Percentiles rank a stretch among this genome's conserved stretches.
Evolutionary conservation across 2,329 filamentous ascomycete genomes (phyloP).

Genomic region (Fusarium buharicum): DNA sequence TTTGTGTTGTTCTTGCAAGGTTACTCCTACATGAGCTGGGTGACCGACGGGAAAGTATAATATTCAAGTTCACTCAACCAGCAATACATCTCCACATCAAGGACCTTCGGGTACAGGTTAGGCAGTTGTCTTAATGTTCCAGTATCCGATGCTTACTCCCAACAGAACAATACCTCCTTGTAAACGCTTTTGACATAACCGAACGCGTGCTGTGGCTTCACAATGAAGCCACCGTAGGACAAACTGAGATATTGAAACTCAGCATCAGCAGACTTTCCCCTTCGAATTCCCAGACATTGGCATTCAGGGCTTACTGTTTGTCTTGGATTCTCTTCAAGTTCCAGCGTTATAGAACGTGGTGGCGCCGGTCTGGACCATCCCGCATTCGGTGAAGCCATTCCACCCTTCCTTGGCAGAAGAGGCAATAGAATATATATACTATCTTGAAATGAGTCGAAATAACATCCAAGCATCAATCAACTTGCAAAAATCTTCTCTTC

Average conservation of each 20-base stretch:
- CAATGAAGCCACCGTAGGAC: slow-evolving; percentile 5
- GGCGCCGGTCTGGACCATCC: slow-evolving; percentile 18
- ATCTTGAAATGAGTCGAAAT: no score
- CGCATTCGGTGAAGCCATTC: slow-evolving; percentile 14
- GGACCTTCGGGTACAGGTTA: no score
- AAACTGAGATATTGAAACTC: neutral
- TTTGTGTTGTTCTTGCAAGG: no score
- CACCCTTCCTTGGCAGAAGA: slow-evolving; percentile 9
- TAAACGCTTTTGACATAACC: no score
- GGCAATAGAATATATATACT: slow-evolving; percentile 12
- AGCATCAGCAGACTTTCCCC: neutral
- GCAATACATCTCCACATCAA: no score
- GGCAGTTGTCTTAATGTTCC: neutral
- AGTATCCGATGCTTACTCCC: neutral
- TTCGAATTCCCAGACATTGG: slow-evolving; percentile 1
- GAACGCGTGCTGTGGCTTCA: neutral
- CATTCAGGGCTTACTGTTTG: slow-evolving; percentile 3
- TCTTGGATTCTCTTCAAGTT: slow-evolving; percentile 33
- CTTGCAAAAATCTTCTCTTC: slow-evolving; percentile 1
- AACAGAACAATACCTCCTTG: neutral
- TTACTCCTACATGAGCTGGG: no score
- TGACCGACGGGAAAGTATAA: no score
- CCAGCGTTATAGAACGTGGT: slow-evolving; percentile 3
- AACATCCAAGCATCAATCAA: neutral
- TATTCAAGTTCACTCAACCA: no score